Evolutionary conservation across 768 basidiomycete species (phyloP).

Genomic region (Termitomyces sp.): DNA sequence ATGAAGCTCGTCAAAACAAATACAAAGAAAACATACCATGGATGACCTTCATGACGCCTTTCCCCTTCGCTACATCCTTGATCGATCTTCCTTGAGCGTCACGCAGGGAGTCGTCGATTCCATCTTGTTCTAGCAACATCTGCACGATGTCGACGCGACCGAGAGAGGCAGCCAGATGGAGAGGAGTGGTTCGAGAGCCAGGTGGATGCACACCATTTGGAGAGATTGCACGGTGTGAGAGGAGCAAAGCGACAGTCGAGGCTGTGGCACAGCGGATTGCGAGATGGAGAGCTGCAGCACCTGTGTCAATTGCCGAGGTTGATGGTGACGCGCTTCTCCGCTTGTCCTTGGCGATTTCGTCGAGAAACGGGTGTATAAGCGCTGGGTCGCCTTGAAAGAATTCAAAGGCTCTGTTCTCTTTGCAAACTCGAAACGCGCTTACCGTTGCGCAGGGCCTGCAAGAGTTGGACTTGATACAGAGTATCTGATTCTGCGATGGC

Average conservation of each 20-base stretch:
- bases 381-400: slow-evolving; percentile 59
- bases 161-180: slow-evolving; percentile 61
- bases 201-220: slow-evolving; percentile 75
- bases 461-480: slow-evolving; percentile 58
- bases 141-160: slow-evolving; percentile 69
- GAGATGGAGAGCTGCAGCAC: slow-evolving; percentile 72
- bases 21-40: slow-evolving; percentile 43
- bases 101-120: slow-evolving; percentile 70
- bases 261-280: slow-evolving; percentile 78
- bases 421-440: slow-evolving; percentile 14
- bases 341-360: slow-evolving; percentile 66
- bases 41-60: slow-evolving; percentile 60
- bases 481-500: slow-evolving; percentile 25
- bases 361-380: slow-evolving; percentile 74
- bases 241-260: slow-evolving; percentile 61
- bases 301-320: too few relatives aligned
- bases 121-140: slow-evolving; percentile 73
- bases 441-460: slow-evolving; percentile 61
- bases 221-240: slow-evolving; percentile 71
- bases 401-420: too few relatives aligned
- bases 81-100: slow-evolving; percentile 65
- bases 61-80: slow-evolving; percentile 65
- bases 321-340: slow-evolving; percentile 21
- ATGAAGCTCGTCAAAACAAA: not conserved
- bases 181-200: slow-evolving; percentile 68